Evolutionary conservation across 306 rosid species (phyloP).

Genomic region (Hylodesmum podocarpum): DNA sequence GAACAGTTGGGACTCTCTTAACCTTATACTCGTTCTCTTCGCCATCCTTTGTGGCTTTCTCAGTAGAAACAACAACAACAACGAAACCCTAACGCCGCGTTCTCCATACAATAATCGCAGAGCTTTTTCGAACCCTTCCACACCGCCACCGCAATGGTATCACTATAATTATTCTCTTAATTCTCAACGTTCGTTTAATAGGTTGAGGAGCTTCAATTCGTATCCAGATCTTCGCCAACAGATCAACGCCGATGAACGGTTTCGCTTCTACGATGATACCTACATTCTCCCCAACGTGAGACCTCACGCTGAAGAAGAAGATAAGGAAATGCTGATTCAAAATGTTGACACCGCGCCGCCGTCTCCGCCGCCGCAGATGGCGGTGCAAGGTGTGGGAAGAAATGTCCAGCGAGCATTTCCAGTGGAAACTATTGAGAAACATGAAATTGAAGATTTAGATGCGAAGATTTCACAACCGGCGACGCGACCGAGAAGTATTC

Average conservation of each 20-base stretch:
- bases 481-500: not conserved
- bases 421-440: not conserved
- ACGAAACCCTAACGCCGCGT: slow-evolving; percentile 26
- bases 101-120: not conserved
- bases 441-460: not conserved
- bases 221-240: slow-evolving; percentile 83
- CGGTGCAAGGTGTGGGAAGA: not conserved
- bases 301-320: slow-evolving; percentile 36
- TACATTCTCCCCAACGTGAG: slow-evolving; percentile 23
- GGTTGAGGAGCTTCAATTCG: slow-evolving; percentile 69
- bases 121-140: slow-evolving; percentile 38
- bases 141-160: slow-evolving; percentile 45
- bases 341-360: slow-evolving; percentile 20
- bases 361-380: not conserved
- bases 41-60: slow-evolving; percentile 90
- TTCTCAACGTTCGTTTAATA: not conserved
- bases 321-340: slow-evolving; percentile 7
- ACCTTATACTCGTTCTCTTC: slow-evolving; percentile 75
- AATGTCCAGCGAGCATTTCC: not conserved
- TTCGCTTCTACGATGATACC: slow-evolving; percentile 56
- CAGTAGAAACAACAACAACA: slow-evolving; percentile 42
- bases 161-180: not conserved
- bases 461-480: not conserved
- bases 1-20: slow-evolving; percentile 77
- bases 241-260: slow-evolving; percentile 38